Base-by-base conservation (phyloP, 129 eudicot genomes). In the Calendula officinalis region DNA sequence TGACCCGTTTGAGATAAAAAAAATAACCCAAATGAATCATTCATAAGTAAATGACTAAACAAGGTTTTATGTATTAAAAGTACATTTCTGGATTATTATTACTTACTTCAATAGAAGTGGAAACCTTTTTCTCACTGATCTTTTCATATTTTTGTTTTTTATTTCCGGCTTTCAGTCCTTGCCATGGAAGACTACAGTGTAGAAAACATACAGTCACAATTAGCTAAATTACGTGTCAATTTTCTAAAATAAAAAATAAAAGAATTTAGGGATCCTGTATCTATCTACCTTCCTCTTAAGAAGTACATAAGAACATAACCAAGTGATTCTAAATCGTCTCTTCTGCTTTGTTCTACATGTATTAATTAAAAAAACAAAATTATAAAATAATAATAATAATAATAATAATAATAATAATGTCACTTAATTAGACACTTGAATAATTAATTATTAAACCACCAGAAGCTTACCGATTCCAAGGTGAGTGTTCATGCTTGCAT, bases 271-370 rank as follows among this genome's bases (percentile, higher is more conserved):
- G 43, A 36, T 12, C 40, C 0, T 8, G 56, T 67, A 38, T 54
- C 53, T 22, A 22, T 22, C 30, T 58, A 91, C 97, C 97, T 91
- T 79, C 97, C 97, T 82, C 97, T 80, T 71, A 91, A 81, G 73
- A 91, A 91, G 80, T 91, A 91, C 97, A 87, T 84, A 30, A 91
- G 90, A 71, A 91, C 97, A 75, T 71, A 91, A 67, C 97, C 97
- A 64, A 91, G 90, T 53, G 97, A 91, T 71, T 91, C 97, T 39
- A 91, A 68, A 77, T 91, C 96, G 78, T 91, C 97, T 74, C 97
- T 87, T 42, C 97, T 77, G 76, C 97, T 87, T 87, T 87, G 97
- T 78, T 91, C 97, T 91, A 70, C 75, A 70, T 40, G 40, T 39
- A 41, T 61, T 50, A 6, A 58, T 22, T 9, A 61, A 56, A 50